Evolutionary conservation across 805 yeast species (phyloP).

Genomic region (Wilhelminamyces savonicus): DNA sequence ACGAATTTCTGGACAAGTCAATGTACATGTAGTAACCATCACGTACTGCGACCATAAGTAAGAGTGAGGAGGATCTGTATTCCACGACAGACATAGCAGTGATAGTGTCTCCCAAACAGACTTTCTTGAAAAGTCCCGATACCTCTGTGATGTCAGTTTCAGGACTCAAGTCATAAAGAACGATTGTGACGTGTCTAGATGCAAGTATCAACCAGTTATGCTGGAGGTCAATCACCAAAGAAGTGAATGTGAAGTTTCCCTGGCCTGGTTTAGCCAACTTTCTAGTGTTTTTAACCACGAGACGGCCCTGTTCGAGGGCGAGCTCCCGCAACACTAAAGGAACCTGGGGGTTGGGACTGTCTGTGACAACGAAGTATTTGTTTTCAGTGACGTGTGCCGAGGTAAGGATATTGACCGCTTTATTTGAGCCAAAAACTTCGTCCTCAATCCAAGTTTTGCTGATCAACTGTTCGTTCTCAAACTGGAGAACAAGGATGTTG

Average conservation of each 20-base stretch:
- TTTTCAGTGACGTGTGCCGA: conserved; percentile 12
- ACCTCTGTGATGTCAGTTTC: conserved; percentile 6
- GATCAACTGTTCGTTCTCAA: conserved; percentile 18
- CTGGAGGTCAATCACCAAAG: conserved; percentile 37
- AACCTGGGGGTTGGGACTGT: conserved; percentile 63
- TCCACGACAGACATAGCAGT: conserved; percentile 45
- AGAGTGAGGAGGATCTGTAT: conserved; percentile 8
- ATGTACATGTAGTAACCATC: conserved; percentile 58
- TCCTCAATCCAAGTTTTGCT: conserved; percentile 21
- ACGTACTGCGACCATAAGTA: conserved; percentile 46
- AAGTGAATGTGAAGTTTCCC: conserved; percentile 50
- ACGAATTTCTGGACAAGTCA: conserved; percentile 8
- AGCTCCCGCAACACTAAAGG: conserved; percentile 42
- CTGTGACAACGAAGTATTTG: conserved; percentile 39
- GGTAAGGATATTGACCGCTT: conserved; percentile 46
- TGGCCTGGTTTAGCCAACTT: conserved; percentile 35
- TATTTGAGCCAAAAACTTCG: conserved; percentile 23
- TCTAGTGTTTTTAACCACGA: conserved; percentile 21
- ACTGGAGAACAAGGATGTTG: conserved; percentile 36
- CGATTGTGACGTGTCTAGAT: conserved; percentile 64
- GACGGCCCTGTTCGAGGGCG: conserved; percentile 5
- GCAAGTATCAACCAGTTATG: conserved; percentile 51
- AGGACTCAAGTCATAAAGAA: conserved; percentile 40
- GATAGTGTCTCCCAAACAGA: conserved; percentile 63
- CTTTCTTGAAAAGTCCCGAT: conserved; percentile 35